Base-by-base conservation (phyloP, 2,329 filamentous ascomycete genomes). In the Exophiala sp. region DNA sequence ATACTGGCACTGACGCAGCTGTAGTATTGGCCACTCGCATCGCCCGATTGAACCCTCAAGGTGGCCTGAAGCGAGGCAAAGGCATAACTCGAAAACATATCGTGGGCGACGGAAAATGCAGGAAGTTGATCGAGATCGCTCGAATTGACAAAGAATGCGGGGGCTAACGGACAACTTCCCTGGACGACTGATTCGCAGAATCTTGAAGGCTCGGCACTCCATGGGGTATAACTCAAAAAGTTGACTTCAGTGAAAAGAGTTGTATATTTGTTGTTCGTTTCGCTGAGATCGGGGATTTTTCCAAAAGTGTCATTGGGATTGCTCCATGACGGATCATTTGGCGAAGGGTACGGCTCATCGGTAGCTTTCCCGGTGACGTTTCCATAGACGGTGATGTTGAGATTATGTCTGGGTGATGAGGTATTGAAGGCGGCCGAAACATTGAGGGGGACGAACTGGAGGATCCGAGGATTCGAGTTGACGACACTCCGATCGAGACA, bases 361-460 rank as follows among this genome's bases (percentile, higher is more conserved):
- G 74, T 73, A 38, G 78, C 75, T 43, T 83, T 80, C 40, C 93
- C 93, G 7, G 84, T 86, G 23, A 97, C 88, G 68, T 97, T 96
- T 44, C 90, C 91, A 73, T 88, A 97, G 40, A 95, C 78, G 1
- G 82, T 93, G 48, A 96, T 73, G 56, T 79, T 81, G 42, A 98
- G 74, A 34, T 76, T 79, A 63, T 90, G 81, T 43, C 71, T 75
- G 3, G 78, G 66, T 56, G 78, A 70, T 11, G 71, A 66, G 22
- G 78, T 75, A 61, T 88, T 78, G 72, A 95, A 95, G 16, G 72
- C 70, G 49, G 87, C 91, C 61, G 86, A 82, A 50, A 93, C 79
- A 59, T 79, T 82, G 29, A 83, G 67, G 2, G 93, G 90, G 10
- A 81, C 74, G 72, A 91, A 95, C 71, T 96, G 89, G 24, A 97